Conservation (phyloP, 2,329 filamentous ascomycete species). For the Penicillium brasilianum region DNA sequence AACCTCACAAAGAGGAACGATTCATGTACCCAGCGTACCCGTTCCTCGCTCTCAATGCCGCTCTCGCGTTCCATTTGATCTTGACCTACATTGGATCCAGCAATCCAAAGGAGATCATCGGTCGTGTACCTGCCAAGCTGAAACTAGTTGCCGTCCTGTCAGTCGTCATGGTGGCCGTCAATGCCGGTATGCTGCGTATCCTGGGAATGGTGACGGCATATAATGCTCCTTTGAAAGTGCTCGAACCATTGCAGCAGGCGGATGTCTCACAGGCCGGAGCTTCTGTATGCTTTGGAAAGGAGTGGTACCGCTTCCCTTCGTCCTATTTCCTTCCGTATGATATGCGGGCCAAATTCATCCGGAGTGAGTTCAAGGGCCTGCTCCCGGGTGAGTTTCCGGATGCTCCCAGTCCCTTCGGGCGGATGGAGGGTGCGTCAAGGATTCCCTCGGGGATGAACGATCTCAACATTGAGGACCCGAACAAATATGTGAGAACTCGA, state of each 20-base stretch:
- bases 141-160: constrained; percentile 69
- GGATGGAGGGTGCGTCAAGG: constrained; percentile 83
- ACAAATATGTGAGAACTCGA: constrained; percentile 73
- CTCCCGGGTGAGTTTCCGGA: constrained; percentile 90
- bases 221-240: constrained; percentile 74
- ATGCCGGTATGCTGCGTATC: constrained; percentile 72
- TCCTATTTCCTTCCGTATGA: constrained; percentile 87
- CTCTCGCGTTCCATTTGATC: constrained; percentile 80
- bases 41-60: constrained; percentile 84
- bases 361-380: constrained; percentile 85
- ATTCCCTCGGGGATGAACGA: constrained; percentile 88
- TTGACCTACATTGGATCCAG: constrained; percentile 75
- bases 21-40: constrained; percentile 99
- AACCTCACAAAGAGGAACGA: constrained; percentile 96
- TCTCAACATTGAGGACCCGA: constrained; percentile 80
- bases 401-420: constrained; percentile 68
- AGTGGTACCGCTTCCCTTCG: constrained; percentile 97
- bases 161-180: constrained; percentile 67
- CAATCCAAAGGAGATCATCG: constrained; percentile 68
- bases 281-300: constrained; percentile 87
- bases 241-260: constrained; percentile 53
- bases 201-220: constrained; percentile 81
- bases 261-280: constrained; percentile 65
- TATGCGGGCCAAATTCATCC: constrained; percentile 86
- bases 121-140: constrained; percentile 74